Evolutionary conservation across 1,284 basidiomycete genomes (phyloP), one percentile per base, ranked within the genome.

Genomic region (Singerocomus inundabilis): DNA sequence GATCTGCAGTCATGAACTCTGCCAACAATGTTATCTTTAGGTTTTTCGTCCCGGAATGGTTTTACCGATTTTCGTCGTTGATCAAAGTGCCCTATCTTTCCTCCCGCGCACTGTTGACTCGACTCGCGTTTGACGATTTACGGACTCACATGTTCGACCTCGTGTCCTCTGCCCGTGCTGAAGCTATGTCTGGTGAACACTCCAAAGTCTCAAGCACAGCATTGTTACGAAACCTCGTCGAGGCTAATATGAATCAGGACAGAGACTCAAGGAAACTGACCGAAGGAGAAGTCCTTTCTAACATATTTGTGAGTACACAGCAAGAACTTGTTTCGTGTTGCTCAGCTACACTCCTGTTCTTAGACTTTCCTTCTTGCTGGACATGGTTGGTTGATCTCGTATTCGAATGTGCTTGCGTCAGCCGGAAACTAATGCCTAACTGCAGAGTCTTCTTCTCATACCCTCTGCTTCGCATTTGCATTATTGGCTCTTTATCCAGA

Each of bases 401-500:
- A 2, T 8, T 39, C n/a, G 31, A n/a, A 13, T 2, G 8, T 29
- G 2, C 35, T 30, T 49, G 2, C 1, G 4, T 21, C 11, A 13
- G 4, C 16, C 2, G 10, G 13, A 24, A 16, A 21, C 24, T 64
- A 6, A 64, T 21, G 2, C 36, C 11, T 3, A 10, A 3, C 2
- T 3, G 5, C 32, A 77, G 74, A 77, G 60, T 78, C 75, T 0
- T 71, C 72, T 1, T 65, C 76, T 6, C 74, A 79, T 52, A 66
- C 75, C 0, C 60, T 78, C 5, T 68, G 66, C 33, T 78, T 77
- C 33, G 59, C 67, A 1, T 52, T 77, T 11, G 61, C 58, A 1
- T 59, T 76, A n/a, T 56, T 80, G 5, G 79, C 79, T 0, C 58
- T 78, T 12, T 62, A 78, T 55, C 75, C 74, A 2, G 71, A 75